Conservation (phyloP, 768 basidiomycete species). For the Amanita phalloides region DNA sequence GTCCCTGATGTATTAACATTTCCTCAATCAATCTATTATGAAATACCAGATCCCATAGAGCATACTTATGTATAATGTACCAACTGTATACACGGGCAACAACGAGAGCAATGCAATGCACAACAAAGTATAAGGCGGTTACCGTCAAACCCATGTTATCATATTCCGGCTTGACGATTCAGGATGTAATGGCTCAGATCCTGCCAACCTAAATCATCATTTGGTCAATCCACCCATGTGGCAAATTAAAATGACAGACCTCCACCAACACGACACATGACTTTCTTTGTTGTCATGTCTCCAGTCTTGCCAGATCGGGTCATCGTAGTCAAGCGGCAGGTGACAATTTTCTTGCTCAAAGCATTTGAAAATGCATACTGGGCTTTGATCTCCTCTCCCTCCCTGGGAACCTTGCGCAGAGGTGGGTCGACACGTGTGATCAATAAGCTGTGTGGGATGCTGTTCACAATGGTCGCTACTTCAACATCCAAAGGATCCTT, state of each 20-base stretch:
- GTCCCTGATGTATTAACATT: background rate
- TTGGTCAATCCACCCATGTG: background rate
- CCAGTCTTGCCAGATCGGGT: slow-evolving; percentile 45
- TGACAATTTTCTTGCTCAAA: slow-evolving; percentile 64
- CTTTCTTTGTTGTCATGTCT: slow-evolving; percentile 59
- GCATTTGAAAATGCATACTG: slow-evolving; percentile 75
- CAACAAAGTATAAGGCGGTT: background rate
- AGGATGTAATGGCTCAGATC: slow-evolving; percentile 68
- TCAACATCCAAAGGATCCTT: slow-evolving; percentile 79
- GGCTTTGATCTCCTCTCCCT: slow-evolving; percentile 73
- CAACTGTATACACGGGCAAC: background rate
- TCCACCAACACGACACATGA: slow-evolving; percentile 86
- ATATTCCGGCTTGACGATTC: slow-evolving; percentile 66
- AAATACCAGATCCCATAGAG: background rate
- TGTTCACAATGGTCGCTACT: slow-evolving; percentile 66
- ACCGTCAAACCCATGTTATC: slow-evolving; percentile 6
- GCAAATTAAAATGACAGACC: slow-evolving; percentile 31
- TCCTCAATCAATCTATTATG: background rate
- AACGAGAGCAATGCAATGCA: slow-evolving; percentile 1
- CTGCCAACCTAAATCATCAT: slow-evolving; percentile 53
- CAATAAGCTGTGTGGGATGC: slow-evolving; percentile 64
- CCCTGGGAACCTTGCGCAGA: slow-evolving; percentile 49
- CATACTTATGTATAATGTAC: slow-evolving; percentile 6
- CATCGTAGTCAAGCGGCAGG: slow-evolving; percentile 71
- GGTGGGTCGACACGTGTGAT: slow-evolving; percentile 79